Conservation (phyloP, 495 filamentous ascomycete species). For the Hamigera avellanea region DNA sequence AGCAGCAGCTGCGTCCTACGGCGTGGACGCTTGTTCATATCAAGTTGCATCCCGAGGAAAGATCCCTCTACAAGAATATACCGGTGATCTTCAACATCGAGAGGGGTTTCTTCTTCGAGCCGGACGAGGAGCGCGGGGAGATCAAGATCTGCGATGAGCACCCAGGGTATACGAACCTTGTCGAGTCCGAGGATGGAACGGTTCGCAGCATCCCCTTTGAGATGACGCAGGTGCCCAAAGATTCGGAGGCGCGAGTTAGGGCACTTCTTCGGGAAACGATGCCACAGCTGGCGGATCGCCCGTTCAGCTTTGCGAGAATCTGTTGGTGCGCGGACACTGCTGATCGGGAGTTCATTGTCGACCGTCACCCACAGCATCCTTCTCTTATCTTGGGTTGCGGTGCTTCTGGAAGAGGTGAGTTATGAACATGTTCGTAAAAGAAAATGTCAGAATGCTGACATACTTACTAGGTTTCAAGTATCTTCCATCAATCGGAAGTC, state of each 20-base stretch:
- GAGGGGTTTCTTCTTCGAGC: conserved; percentile 44
- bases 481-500: conserved; percentile 23
- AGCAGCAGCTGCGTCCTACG: conserved; percentile 30
- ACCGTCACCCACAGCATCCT: conserved; percentile 20
- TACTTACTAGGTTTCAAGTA: conserved; percentile 31
- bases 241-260: conserved; percentile 26
- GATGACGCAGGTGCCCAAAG: conserved; percentile 25
- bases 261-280: conserved; percentile 30
- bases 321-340: conserved; percentile 42
- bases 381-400: conserved; percentile 28
- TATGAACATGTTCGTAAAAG: not conserved
- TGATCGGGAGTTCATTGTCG: conserved; percentile 32
- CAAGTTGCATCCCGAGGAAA: conserved; percentile 28
- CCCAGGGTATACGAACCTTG: conserved; percentile 34
- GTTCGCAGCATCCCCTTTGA: conserved; percentile 22
- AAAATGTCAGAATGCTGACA: not conserved
- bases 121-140: conserved; percentile 30
- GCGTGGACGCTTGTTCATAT: conserved; percentile 40
- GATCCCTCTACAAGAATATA: conserved; percentile 27
- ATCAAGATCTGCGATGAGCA: conserved; percentile 44
- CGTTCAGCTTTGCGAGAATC: conserved; percentile 31
- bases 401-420: conserved; percentile 20
- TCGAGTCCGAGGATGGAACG: conserved; percentile 11
- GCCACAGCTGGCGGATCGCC: conserved; percentile 27
- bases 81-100: conserved; percentile 40